Conservation (phyloP, 1,139 yeast species). For the Geotrichum aggregatum region DNA sequence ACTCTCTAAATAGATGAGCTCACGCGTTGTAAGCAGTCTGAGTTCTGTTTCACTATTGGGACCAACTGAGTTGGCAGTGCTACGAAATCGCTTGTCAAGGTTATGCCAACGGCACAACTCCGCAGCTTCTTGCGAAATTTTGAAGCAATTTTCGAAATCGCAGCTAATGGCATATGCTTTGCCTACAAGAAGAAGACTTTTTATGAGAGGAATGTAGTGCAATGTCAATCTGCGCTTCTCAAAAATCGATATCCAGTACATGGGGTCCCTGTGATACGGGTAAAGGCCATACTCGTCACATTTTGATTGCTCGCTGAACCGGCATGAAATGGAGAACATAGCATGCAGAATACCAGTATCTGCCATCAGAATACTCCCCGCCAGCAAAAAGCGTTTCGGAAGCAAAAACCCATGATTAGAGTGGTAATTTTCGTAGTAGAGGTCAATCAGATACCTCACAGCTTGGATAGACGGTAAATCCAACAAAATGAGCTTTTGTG, state of each 20-base stretch:
- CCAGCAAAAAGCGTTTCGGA: conserved; percentile 40
- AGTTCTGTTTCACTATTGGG: conserved; percentile 2
- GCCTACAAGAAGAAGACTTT: conserved; percentile 23
- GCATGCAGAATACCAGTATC: conserved; percentile 48
- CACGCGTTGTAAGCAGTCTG: conserved; percentile 14
- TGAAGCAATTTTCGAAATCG: conserved; percentile 14
- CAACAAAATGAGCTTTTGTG: conserved; percentile 31
- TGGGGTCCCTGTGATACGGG: conserved; percentile 28
- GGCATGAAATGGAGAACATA: conserved; percentile 46
- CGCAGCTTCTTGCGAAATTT: conserved; percentile 8
- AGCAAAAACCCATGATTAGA: conserved; percentile 48
- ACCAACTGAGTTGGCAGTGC: conserved; percentile 18
- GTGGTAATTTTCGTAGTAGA: conserved; percentile 49
- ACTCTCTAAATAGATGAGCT: conserved; percentile 21
- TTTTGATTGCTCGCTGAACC: conserved; percentile 25
- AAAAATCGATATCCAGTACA: conserved; percentile 29
- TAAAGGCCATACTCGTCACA: conserved; percentile 12
- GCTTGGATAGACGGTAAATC: conserved; percentile 47
- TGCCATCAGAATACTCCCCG: conserved; percentile 36
- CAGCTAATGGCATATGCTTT: conserved; percentile 16
- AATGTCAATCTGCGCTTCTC: conserved; percentile 23
- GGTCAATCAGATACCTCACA: conserved; percentile 43
- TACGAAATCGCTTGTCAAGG: conserved; percentile 23
- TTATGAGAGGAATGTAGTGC: conserved; percentile 20
- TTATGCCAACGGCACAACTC: conserved; percentile 10